phyloP scores from a whole-genome alignment of 495 filamentous ascomycete species.

The Penicillium macrosclerotiorum region DNA sequence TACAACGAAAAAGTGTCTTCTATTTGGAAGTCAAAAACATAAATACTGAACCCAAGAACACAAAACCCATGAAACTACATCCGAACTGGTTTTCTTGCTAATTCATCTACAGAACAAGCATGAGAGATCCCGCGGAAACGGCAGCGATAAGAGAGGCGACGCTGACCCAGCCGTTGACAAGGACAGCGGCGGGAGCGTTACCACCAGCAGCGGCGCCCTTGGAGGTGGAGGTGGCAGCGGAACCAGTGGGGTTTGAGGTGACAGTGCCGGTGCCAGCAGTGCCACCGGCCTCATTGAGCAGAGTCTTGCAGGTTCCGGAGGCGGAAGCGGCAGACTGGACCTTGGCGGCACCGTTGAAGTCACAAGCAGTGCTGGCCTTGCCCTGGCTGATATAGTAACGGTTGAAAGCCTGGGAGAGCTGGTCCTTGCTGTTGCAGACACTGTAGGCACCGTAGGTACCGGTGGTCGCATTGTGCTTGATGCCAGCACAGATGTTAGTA shows the following conservation, averaged over 20 bases:
- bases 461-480: constrained; percentile 63
- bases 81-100: no score
- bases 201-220: constrained; percentile 40
- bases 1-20: no score
- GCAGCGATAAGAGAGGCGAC: constrained; percentile 63
- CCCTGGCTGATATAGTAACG: constrained; percentile 62
- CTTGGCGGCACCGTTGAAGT: constrained; percentile 70
- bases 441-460: constrained; percentile 83
- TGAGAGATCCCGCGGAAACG: constrained; percentile 61
- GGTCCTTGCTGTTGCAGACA: constrained; percentile 73
- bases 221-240: constrained; percentile 29
- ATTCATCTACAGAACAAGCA: constrained; percentile 54
- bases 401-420: constrained; percentile 79
- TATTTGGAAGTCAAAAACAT: no score
- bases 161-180: constrained; percentile 8
- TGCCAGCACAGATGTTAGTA: constrained; percentile 61
- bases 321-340: constrained; percentile 43
- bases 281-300: constrained; percentile 62
- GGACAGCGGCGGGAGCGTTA: constrained; percentile 9
- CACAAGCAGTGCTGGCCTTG: constrained; percentile 59
- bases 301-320: constrained; percentile 49
- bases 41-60: no score
- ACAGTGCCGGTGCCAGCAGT: constrained; percentile 61
- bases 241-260: constrained; percentile 48
- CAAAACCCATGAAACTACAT: no score